These are phyloP conservation scores for Tulasnella sp. DNA, from an alignment of 768 basidiomycete genomes.

Conservation along the genomic window DNA sequence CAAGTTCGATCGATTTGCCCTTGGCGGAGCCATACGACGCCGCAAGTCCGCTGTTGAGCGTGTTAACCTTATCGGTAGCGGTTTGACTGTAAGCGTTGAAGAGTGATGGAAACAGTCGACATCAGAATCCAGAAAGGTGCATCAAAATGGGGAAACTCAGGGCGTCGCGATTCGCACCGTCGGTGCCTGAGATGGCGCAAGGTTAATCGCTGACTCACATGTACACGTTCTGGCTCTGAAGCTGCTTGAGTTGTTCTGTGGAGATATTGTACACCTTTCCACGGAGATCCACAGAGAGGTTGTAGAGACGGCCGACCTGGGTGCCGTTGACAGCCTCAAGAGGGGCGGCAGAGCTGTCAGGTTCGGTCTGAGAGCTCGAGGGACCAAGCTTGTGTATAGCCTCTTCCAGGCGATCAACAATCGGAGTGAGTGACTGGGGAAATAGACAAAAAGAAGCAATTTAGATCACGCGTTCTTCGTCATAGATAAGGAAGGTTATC, in stretches of 20 bases:
- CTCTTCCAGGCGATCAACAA: slow-evolving; percentile 59
- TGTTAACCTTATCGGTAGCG: slow-evolving; percentile 54
- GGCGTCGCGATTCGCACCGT: background rate
- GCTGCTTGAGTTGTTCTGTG: slow-evolving; percentile 56
- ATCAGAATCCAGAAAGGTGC: too few relatives aligned
- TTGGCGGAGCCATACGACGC: slow-evolving; percentile 35
- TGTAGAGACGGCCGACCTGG: slow-evolving; percentile 66
- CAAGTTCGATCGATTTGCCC: slow-evolving; percentile 17
- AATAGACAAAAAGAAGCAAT: slow-evolving; percentile 24
- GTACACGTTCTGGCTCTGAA: slow-evolving; percentile 52
- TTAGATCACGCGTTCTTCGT: slow-evolving; percentile 2
- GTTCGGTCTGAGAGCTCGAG: slow-evolving; percentile 1
- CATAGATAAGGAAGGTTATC: slow-evolving; percentile 19
- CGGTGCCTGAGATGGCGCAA: too few relatives aligned
- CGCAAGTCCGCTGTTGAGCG: slow-evolving; percentile 48
- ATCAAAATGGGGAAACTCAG: background rate
- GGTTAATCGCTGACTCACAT: slow-evolving; percentile 36
- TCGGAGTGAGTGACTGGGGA: slow-evolving; percentile 44
- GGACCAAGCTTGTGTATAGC: slow-evolving; percentile 33
- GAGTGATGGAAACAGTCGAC: background rate
- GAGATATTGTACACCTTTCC: slow-evolving; percentile 56
- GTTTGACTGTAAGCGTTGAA: slow-evolving; percentile 39
- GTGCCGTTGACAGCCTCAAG: slow-evolving; percentile 47
- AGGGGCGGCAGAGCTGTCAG: slow-evolving; percentile 27
- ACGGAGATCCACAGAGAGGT: slow-evolving; percentile 51